Evolutionary conservation across 2,329 filamentous ascomycete genomes (phyloP), one percentile per base, ranked within the genome.

Genomic region (Trichophyton benhamiae): DNA sequence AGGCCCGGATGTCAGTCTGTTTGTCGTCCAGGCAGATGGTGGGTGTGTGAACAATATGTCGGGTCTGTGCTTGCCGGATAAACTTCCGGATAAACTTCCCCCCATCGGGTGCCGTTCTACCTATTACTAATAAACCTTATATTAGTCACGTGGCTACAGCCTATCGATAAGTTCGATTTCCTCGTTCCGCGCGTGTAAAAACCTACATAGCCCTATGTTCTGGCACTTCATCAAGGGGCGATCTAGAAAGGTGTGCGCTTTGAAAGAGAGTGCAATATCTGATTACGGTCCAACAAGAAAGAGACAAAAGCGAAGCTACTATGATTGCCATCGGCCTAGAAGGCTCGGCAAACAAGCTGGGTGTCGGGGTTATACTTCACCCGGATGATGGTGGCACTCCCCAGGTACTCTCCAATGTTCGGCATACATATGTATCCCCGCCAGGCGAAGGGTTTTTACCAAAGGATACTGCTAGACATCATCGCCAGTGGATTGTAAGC

Each of bases 321-420:
- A 85, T 85, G 79, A 86, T 88, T 67, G 82, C 85, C 33, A 81
- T 89, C 68, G 87, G 87, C 22, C 81, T 89, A 72, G 94, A 99
- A 79, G 92, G 94, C 74, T 96, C 90, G 62, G 94, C 94, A 76
- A 99, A 99, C 81, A 99, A 99, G 77, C 85, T 99, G 59, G 94
- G 92, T 67, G 87, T 97, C 62, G 94, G 94, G 70, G 80, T 99
- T 62, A 96, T 99, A 73, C 83, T 85, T 25, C 94, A 97, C 78
- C 77, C 64, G 70, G 77, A 77, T 30, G 77, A 80, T 63, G 72
- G 75, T 70, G 75, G 77, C 63, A 77, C 81, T 42, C 82, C 87
- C 20, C 77, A 80, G 66, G 86, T 99, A 72, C 89, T 99, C 67
- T 86, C 91, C 72, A 99, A 99, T 78, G 82, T 99, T 66, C 88